phyloP scores from a whole-genome alignment of 73 alveolate species.

The Paraurostyla sp. region DNA sequence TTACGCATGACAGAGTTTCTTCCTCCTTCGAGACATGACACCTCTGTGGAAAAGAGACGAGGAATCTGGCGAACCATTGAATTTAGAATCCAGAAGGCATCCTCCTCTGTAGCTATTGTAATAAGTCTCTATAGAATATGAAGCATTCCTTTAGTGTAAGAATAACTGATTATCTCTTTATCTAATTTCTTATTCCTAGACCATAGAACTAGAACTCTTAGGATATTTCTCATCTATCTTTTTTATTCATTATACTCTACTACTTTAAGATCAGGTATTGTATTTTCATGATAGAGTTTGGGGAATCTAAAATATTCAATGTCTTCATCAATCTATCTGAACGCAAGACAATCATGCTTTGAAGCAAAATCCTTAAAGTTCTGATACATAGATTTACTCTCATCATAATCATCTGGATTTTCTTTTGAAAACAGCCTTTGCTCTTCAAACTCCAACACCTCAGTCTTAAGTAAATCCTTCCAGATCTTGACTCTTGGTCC shows the following conservation, averaged over 20 bases:
- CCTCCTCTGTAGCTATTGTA: conserved; percentile 60
- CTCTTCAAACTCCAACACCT: conserved; percentile 40
- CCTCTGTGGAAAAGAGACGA: conserved; percentile 53
- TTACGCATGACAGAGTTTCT: conserved; percentile 57
- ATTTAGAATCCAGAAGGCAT: conserved; percentile 59
- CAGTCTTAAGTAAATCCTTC: conserved; percentile 59
- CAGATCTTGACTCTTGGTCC: conserved; percentile 57
- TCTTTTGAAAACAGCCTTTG: background rate
- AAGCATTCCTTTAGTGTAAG: conserved; percentile 30
- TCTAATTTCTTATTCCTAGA: conserved; percentile 31
- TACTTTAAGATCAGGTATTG: background rate
- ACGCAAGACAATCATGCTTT: conserved; percentile 50
- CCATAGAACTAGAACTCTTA: conserved; percentile 41
- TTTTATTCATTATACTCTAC: background rate
- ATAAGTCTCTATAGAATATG: conserved; percentile 55
- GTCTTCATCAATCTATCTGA: conserved; percentile 66
- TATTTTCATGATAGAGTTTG: conserved; percentile 7
- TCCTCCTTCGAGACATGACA: conserved; percentile 57
- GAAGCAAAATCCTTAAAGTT: background rate
- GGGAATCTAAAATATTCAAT: conserved; percentile 50
- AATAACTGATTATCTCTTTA: background rate
- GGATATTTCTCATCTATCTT: conserved; percentile 30
- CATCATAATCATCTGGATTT: background rate
- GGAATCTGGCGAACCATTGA: conserved; percentile 26
- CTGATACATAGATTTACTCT: background rate